Evolutionary conservation across 2,329 filamentous ascomycete species (phyloP).

Genomic region (Penicillium sp.): DNA sequence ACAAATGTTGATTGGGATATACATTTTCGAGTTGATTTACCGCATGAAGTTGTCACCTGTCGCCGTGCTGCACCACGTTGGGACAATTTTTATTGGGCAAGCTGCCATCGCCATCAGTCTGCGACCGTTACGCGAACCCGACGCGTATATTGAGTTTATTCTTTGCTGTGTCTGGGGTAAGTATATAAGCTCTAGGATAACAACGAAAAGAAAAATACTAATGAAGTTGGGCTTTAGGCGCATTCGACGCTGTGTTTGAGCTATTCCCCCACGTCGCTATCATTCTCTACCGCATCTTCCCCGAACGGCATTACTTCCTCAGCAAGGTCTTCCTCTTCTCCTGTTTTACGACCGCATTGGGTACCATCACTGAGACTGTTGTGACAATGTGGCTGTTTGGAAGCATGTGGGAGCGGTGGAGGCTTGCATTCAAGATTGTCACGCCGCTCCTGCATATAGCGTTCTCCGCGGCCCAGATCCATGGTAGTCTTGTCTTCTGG

Average conservation of each 20-base stretch:
- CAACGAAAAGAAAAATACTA: neutral
- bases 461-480: conserved; percentile 45
- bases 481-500: conserved; percentile 45
- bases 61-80: conserved; percentile 43
- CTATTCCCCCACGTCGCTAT: conserved; percentile 49
- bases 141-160: conserved; percentile 39
- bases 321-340: conserved; percentile 39
- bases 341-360: conserved; percentile 38
- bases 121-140: conserved; percentile 23
- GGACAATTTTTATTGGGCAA: conserved; percentile 44
- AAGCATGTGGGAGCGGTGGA: conserved; percentile 43
- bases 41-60: conserved; percentile 43
- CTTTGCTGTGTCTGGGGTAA: conserved; percentile 43
- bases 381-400: conserved; percentile 48
- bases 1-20: conserved; percentile 48
- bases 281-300: conserved; percentile 46
- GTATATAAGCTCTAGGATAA: neutral
- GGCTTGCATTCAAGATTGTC: conserved; percentile 44
- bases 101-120: conserved; percentile 43
- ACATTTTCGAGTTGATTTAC: conserved; percentile 48
- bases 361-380: conserved; percentile 44
- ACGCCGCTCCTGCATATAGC: conserved; percentile 46
- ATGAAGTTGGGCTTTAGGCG: conserved; percentile 30
- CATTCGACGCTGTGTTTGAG: conserved; percentile 49
- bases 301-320: conserved; percentile 40